phyloP scores from a whole-genome alignment of 805 yeast species.

The Saturnispora kantuleensis region DNA sequence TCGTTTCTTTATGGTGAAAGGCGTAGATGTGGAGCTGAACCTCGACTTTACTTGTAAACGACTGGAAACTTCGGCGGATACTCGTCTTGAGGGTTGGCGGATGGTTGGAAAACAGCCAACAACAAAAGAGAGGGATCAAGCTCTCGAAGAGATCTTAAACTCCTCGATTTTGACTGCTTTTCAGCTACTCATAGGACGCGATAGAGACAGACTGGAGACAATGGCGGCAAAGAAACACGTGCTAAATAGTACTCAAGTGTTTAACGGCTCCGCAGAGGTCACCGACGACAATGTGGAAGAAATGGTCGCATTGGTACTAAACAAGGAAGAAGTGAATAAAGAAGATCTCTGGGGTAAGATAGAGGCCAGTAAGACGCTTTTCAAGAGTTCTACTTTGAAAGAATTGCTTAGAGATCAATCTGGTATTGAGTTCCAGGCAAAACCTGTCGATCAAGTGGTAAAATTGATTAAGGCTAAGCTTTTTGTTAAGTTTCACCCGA shows the following conservation, averaged over 20 bases:
- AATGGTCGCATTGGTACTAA: background rate
- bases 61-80: background rate
- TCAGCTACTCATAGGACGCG: background rate
- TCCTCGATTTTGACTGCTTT: background rate
- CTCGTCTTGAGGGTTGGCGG: background rate
- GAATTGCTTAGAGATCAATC: constrained; percentile 1
- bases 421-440: constrained; percentile 4
- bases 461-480: constrained; percentile 10
- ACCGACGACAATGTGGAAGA: constrained; percentile 4
- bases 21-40: constrained; percentile 4
- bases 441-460: background rate
- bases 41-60: background rate
- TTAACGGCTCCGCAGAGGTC: constrained; percentile 1
- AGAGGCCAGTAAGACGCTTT: background rate
- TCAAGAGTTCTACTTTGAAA: background rate
- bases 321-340: background rate
- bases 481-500: constrained; percentile 48
- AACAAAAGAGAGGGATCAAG: too few species aligned
- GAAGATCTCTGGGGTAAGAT: background rate
- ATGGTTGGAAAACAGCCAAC: too few species aligned
- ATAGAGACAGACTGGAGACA: background rate
- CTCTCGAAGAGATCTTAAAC: background rate
- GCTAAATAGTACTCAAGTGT: background rate
- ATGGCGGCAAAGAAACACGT: constrained; percentile 5
- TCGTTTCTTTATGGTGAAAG: background rate